Conservation (phyloP, 1,284 basidiomycete species). For the Irpex sp. region DNA sequence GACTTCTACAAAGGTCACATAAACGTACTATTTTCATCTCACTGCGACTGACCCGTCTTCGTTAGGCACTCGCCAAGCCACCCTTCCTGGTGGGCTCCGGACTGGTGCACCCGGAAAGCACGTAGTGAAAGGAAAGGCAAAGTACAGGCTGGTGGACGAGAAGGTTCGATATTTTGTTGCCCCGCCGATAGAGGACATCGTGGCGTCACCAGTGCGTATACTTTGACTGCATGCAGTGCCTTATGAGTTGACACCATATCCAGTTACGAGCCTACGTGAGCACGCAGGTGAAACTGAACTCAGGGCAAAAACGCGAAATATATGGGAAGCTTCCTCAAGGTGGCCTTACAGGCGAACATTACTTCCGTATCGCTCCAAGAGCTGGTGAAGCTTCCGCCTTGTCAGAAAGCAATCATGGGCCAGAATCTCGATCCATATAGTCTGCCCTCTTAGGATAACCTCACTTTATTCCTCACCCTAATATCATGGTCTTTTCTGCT, state of each 20-base stretch:
- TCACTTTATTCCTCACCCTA: neutral
- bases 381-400: neutral
- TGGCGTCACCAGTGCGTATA: slow-evolving; percentile 54
- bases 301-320: slow-evolving; percentile 27
- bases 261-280: slow-evolving; percentile 35
- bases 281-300: slow-evolving; percentile 22
- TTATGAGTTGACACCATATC: neutral
- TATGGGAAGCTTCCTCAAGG: slow-evolving; percentile 33
- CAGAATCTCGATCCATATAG: neutral
- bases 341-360: slow-evolving; percentile 29
- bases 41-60: neutral
- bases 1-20: slow-evolving; percentile 86
- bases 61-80: slow-evolving; percentile 77
- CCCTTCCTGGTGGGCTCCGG: slow-evolving; percentile 77
- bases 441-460: neutral
- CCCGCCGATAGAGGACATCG: slow-evolving; percentile 66
- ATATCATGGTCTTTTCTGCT: neutral
- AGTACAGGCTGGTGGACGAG: slow-evolving; percentile 77
- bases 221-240: neutral
- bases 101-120: slow-evolving; percentile 86
- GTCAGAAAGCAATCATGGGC: neutral
- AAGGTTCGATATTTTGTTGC: slow-evolving; percentile 83
- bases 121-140: slow-evolving; percentile 69
- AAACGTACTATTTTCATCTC: neutral
- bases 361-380: slow-evolving; percentile 24